Evolutionary conservation across 2,329 filamentous ascomycete species (phyloP).

Genomic region (Colletotrichum truncatum): DNA sequence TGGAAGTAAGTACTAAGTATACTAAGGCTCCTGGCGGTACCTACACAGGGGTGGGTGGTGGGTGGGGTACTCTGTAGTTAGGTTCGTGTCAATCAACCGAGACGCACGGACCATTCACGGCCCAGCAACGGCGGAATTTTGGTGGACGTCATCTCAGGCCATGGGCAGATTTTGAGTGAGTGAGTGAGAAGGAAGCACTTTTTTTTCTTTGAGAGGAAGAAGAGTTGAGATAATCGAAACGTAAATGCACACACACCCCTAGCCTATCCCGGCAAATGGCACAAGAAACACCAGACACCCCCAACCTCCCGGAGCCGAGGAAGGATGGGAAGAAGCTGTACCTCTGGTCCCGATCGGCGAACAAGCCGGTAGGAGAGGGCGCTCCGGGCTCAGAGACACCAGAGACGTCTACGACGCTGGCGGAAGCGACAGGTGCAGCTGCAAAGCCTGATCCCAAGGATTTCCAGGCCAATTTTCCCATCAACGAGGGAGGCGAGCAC

Average conservation of each 20-base stretch:
- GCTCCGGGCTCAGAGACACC: constrained; percentile 26
- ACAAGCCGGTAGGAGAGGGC: constrained; percentile 28
- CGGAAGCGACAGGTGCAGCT: background rate
- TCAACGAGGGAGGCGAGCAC: constrained; percentile 30
- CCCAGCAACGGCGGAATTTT: constrained; percentile 23
- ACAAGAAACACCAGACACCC: constrained; percentile 13
- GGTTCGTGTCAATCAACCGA: background rate
- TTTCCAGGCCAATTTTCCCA: constrained; percentile 33
- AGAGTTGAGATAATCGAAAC: background rate
- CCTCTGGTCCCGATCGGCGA: constrained; percentile 12
- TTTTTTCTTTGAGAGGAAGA: background rate
- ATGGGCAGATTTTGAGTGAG: constrained; percentile 28
- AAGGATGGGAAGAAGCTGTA: constrained; percentile 17
- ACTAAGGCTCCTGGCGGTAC: too few relatives aligned
- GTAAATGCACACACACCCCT: background rate
- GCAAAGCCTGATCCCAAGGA: constrained; percentile 25
- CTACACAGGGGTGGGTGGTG: too few relatives aligned
- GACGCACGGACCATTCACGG: constrained; percentile 28
- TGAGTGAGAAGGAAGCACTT: background rate
- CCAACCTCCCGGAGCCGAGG: background rate
- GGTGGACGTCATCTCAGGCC: constrained; percentile 32
- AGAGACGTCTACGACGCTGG: constrained; percentile 14
- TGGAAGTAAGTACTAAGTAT: too few relatives aligned
- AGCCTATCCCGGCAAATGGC: constrained; percentile 1
- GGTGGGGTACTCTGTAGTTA: too few relatives aligned